Base-by-base conservation (phyloP, 2,329 filamentous ascomycete genomes). In the Bisporella sp. region DNA sequence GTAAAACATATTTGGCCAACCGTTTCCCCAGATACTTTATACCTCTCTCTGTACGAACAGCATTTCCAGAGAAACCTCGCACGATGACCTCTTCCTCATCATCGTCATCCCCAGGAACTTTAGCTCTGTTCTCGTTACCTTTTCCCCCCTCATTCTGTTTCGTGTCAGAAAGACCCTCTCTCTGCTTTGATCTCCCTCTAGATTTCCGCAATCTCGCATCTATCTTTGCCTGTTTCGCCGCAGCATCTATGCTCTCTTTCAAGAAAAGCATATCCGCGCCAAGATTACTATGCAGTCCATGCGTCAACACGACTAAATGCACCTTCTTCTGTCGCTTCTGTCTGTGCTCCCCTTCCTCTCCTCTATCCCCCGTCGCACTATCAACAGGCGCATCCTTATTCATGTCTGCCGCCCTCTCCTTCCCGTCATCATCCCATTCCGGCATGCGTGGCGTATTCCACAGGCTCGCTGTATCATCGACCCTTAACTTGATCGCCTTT, bases 1-100 rank as follows among this genome's bases (percentile, higher is more conserved):
- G 79, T 41, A 99, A 75, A 31, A 97, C 81, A 65, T 92, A 95
- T 71, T 91, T 91, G 21, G 93, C 93, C 30, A 99, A 78, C 46
- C 93, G 81, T 67, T 97, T 97, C 21, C 93, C 93, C 5, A 99
- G 79, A 67, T 96, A 99, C 67, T 97, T 96, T 63, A 99, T 97
- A 12, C 93, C 93, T 57, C 85, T 84, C 69, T 99, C 93, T 2
- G 93, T 99, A 51, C 87, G 85, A 33, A 89, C 89, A 6, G 88
- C 89, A 66, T 97, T 97, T 44, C 89, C 90, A 5, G 85, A 82
- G 64, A 92, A 97, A 2, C 92, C 92, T 56, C 92, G 78, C 3
- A 96, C 92, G 59, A 97, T 83, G 11, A 96, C 84, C 64, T 95
- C 81, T 60, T 93, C 88, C 37, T 91, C 84, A 31, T 89, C 84